phyloP scores from a whole-genome alignment of 192 early-diverging fungal species.

The Linnemannia exigua region DNA sequence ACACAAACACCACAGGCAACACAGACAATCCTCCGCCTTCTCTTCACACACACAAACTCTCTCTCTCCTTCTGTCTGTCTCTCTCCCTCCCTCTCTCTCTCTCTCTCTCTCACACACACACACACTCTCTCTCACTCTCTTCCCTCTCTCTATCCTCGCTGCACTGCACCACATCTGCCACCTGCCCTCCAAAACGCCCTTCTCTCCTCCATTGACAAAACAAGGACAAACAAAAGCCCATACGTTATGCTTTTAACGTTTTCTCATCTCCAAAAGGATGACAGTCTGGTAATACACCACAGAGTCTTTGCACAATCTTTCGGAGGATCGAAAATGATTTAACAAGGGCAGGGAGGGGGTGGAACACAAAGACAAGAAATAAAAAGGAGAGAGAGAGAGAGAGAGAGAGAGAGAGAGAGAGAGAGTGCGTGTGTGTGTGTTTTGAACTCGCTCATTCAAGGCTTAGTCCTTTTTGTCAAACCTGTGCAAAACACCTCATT shows the following conservation, averaged over 20 bases:
- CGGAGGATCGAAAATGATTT: too few species aligned
- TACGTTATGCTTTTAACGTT: constrained; percentile 25
- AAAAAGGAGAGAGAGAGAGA: too few species aligned
- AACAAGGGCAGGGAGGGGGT: too few species aligned
- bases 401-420: too few species aligned
- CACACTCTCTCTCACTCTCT: neutral
- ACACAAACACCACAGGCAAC: neutral
- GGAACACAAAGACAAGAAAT: too few species aligned
- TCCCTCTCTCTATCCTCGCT: neutral
- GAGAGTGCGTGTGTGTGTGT: too few species aligned
- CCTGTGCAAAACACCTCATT: too few species aligned
- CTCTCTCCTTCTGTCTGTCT: neutral
- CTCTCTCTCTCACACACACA: neutral
- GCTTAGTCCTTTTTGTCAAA: too few species aligned
- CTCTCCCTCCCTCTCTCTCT: neutral
- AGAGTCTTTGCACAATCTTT: too few species aligned
- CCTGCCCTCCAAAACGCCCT: neutral
- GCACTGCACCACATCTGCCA: neutral
- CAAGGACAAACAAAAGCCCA: neutral
- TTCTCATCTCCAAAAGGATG: constrained; percentile 50
- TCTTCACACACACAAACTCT: too few species aligned
- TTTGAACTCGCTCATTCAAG: neutral
- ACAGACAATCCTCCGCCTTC: neutral
- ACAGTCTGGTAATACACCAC: constrained; percentile 35
- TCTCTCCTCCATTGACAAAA: too few species aligned